Evolutionary conservation across 768 basidiomycete genomes (phyloP).

Genomic region (Russula emetica): DNA sequence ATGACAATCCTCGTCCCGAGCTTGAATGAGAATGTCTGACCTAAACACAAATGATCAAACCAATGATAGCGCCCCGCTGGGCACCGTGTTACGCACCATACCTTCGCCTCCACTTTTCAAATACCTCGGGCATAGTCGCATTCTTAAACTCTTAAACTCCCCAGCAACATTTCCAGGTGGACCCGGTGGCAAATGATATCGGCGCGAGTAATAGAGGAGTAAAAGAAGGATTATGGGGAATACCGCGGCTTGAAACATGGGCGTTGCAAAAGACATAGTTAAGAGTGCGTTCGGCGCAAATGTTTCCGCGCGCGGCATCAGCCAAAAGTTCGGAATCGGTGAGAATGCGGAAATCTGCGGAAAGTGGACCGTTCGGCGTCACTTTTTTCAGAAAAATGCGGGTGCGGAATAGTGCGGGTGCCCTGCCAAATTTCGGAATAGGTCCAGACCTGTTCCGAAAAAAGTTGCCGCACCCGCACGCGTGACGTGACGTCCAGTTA

Average conservation of each 20-base stretch:
- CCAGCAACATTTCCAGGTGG: conserved; percentile 11
- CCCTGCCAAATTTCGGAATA: too few species aligned
- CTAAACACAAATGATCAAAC: not conserved
- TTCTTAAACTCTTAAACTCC: conserved; percentile 4
- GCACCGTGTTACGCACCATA: conserved; percentile 2
- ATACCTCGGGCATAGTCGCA: not conserved
- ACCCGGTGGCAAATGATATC: conserved; percentile 16
- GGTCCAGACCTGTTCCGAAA: too few species aligned
- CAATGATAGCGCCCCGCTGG: too few species aligned
- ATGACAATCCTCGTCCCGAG: conserved; percentile 10
- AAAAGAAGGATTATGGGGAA: not conserved
- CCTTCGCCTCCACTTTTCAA: conserved; percentile 7
- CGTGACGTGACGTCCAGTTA: too few species aligned
- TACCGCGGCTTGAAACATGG: not conserved
- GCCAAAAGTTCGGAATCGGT: too few species aligned
- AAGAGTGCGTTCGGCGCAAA: too few species aligned
- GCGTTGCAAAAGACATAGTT: not conserved
- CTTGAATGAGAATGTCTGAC: conserved; percentile 21
- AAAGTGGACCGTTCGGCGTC: too few species aligned
- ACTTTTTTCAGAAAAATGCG: too few species aligned
- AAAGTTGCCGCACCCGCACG: too few species aligned
- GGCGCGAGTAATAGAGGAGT: not conserved
- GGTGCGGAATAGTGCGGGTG: too few species aligned
- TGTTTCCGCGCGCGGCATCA: too few species aligned
- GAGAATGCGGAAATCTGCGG: too few species aligned